A percentile compares a stretch with the other conserved stretches of the same genome.
These are phyloP conservation scores for Fraxinus baroniana DNA, from an alignment of 305 asterid genomes.

Conservation along the genomic window DNA sequence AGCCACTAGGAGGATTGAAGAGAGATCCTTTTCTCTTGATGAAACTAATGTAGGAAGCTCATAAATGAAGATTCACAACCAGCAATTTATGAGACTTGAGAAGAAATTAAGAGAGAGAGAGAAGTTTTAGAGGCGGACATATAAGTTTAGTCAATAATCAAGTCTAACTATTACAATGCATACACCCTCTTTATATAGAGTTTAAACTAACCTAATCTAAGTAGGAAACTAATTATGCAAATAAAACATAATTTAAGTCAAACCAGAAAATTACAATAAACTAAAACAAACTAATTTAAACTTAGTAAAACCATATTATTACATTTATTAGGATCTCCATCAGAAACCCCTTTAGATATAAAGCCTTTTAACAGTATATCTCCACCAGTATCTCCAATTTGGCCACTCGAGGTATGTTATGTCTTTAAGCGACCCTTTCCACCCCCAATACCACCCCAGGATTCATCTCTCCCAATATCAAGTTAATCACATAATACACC, in stretches of 20 bases:
- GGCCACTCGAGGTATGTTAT: background rate
- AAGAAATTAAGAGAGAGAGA: background rate
- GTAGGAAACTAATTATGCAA: background rate
- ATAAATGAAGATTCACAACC: background rate
- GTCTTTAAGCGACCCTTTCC: background rate
- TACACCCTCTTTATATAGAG: background rate
- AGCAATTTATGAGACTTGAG: background rate
- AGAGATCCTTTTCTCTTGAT: background rate
- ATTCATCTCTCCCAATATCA: background rate
- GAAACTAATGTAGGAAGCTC: background rate
- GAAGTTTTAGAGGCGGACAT: background rate
- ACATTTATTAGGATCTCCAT: background rate
- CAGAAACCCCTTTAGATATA: background rate
- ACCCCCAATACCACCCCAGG: background rate
- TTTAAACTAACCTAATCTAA: background rate
- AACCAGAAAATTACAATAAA: background rate
- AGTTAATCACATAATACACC: background rate
- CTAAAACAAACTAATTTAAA: background rate
- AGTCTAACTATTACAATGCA: background rate
- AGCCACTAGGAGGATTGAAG: constrained; percentile 3
- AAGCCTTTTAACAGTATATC: background rate
- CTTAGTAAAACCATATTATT: background rate
- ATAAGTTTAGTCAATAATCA: background rate
- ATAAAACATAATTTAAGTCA: background rate
- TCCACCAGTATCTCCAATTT: background rate